A percentile compares a stretch with the other conserved stretches of the same genome.
phyloP scores from a whole-genome alignment of 306 rosid species.

The Datisca glomerata region DNA sequence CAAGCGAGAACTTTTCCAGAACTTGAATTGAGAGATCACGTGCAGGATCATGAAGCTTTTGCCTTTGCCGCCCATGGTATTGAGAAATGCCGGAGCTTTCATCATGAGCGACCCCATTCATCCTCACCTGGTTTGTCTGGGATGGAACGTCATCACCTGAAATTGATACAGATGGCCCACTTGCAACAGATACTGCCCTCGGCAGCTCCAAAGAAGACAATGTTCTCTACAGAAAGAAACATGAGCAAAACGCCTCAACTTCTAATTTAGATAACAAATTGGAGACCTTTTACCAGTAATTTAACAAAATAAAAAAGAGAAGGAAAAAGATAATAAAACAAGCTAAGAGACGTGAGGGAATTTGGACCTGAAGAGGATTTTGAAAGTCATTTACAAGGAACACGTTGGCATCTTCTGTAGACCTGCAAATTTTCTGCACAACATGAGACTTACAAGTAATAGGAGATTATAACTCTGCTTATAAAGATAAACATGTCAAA shows the following conservation, averaged over 20 bases:
- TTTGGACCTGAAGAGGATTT: constrained; percentile 78
- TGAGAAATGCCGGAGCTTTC: constrained; percentile 30
- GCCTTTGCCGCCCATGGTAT: constrained; percentile 52
- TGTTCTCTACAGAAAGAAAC: constrained; percentile 56
- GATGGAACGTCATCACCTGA: constrained; percentile 35
- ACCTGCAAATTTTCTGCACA: constrained; percentile 43
- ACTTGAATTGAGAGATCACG: constrained; percentile 93
- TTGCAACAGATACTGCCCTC: constrained; percentile 56
- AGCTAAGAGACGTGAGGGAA: neutral
- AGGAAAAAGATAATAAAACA: neutral
- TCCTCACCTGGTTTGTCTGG: constrained; percentile 36
- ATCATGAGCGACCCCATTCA: constrained; percentile 26
- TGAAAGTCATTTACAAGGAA: constrained; percentile 83
- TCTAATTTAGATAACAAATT: too few relatives aligned
- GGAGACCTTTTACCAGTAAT: neutral
- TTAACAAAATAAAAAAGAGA: neutral
- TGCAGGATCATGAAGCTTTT: constrained; percentile 64
- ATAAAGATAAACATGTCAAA: neutral
- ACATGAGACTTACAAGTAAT: neutral
- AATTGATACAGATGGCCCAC: constrained; percentile 34
- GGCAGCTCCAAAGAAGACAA: constrained; percentile 94
- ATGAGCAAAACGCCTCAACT: constrained; percentile 16
- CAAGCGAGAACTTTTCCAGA: constrained; percentile 91
- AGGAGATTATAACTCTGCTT: neutral
- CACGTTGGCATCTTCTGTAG: constrained; percentile 80